Conservation (phyloP, 495 filamentous ascomycete genomes). For the Hypoxylon rickii region DNA sequence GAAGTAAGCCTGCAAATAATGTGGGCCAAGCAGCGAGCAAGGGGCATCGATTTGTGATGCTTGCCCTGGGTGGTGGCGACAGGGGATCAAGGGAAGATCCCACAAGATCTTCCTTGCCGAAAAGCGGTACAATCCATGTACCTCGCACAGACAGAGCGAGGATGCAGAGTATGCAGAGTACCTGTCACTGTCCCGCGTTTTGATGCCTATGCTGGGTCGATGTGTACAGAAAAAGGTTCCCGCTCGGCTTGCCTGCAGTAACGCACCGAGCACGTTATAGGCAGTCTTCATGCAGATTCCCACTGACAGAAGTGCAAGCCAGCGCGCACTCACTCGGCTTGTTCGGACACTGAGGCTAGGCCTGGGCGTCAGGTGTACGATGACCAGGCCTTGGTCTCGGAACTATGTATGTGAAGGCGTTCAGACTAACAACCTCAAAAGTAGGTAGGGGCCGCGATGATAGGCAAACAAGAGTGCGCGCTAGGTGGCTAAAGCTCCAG, state of each 20-base stretch:
- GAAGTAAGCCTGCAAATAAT: conserved; percentile 41
- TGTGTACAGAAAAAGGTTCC: conserved; percentile 17
- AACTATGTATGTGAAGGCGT: not conserved
- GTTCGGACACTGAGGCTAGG: too few relatives aligned
- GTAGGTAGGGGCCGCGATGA: conserved; percentile 16
- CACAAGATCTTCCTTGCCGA: conserved; percentile 41
- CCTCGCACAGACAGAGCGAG: conserved; percentile 33
- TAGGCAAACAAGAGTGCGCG: conserved; percentile 26
- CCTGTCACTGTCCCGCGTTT: conserved; percentile 28
- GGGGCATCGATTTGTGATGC: conserved; percentile 41
- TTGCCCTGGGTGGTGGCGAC: conserved; percentile 35
- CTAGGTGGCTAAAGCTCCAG: conserved; percentile 26
- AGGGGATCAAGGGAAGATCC: conserved; percentile 41
- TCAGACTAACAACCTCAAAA: conserved; percentile 5
- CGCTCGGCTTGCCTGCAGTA: not conserved
- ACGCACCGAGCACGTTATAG: too few relatives aligned
- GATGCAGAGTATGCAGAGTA: conserved; percentile 17
- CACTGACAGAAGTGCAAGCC: too few relatives aligned
- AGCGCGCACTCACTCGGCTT: too few relatives aligned
- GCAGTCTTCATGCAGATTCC: too few relatives aligned
- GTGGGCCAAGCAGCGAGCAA: conserved; percentile 39
- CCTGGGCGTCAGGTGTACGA: too few relatives aligned
- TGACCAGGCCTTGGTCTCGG: too few relatives aligned
- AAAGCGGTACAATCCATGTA: conserved; percentile 31
- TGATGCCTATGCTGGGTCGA: conserved; percentile 26